A percentile compares a stretch with the other conserved stretches of the same genome.
phyloP scores from a whole-genome alignment of 2,329 filamentous ascomycete species.

The Ceratocystis cacaofunesta region DNA sequence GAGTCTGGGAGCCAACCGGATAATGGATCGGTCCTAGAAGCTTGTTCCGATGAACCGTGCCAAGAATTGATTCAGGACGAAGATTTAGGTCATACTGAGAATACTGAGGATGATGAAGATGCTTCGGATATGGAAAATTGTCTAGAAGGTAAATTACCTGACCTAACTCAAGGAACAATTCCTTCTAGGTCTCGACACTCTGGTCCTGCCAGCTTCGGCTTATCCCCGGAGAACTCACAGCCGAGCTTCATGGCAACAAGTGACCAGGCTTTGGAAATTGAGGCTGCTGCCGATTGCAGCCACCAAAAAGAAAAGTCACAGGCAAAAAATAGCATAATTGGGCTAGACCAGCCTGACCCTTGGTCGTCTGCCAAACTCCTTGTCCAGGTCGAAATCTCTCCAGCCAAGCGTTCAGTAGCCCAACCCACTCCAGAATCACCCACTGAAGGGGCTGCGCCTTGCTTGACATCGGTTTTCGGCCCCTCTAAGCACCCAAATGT shows the following conservation, averaged over 20 bases:
- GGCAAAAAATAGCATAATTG: background rate
- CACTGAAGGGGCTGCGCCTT: background rate
- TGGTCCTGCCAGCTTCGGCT: background rate
- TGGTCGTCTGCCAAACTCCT: background rate
- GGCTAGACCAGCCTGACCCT: background rate
- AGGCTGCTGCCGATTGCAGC: background rate
- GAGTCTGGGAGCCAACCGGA: background rate
- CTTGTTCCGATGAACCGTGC: background rate
- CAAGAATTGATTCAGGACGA: too few species aligned
- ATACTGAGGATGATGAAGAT: too few species aligned
- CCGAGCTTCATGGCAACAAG: background rate
- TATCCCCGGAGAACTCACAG: background rate
- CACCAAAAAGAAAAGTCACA: background rate
- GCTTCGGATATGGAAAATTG: too few species aligned
- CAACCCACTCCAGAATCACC: background rate
- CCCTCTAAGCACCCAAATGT: background rate
- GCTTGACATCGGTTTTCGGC: background rate
- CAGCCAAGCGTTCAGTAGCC: background rate
- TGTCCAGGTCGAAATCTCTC: background rate
- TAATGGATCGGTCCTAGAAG: background rate
- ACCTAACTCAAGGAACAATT: background rate
- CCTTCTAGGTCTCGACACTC: background rate
- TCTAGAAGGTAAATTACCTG: background rate
- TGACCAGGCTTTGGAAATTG: background rate
- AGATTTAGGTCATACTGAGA: too few species aligned